Evolutionary conservation across 2,329 filamentous ascomycete species (phyloP).

Genomic region (Fusarium sp.): DNA sequence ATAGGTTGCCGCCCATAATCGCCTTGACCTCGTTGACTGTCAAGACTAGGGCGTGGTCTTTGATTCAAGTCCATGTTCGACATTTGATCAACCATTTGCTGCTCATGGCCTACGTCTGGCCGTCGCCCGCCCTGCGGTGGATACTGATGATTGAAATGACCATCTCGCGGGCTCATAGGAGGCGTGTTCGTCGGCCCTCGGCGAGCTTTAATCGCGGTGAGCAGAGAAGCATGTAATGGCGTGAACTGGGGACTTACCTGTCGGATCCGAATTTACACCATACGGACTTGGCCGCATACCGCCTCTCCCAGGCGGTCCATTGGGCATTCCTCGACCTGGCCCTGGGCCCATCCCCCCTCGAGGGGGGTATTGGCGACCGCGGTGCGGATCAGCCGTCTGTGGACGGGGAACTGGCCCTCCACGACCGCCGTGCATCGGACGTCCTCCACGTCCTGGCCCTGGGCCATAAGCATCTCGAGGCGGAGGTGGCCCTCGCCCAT

Average conservation of each 20-base stretch:
- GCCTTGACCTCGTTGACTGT: conserved; percentile 47
- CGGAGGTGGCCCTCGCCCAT: conserved; percentile 60
- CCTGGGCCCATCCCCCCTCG: conserved; percentile 53
- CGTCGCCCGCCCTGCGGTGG: conserved; percentile 40
- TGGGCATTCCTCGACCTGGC: conserved; percentile 45
- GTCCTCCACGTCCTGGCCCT: conserved; percentile 59
- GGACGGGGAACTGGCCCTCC: conserved; percentile 63
- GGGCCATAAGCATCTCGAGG: conserved; percentile 63
- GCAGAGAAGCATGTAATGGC: conserved; percentile 15
- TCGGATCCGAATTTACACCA: conserved; percentile 60
- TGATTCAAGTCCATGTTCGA: conserved; percentile 56
- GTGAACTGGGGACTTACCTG: conserved; percentile 52
- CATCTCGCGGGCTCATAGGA: conserved; percentile 49
- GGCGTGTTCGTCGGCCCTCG: conserved; percentile 53
- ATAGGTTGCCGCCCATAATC: conserved; percentile 48
- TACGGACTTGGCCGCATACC: conserved; percentile 60
- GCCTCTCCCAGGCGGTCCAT: conserved; percentile 54
- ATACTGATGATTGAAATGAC: conserved; percentile 46
- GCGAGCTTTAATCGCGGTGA: conserved; percentile 46
- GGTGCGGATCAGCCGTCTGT: conserved; percentile 56
- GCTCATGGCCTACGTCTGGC: conserved; percentile 47
- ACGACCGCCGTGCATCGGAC: conserved; percentile 60
- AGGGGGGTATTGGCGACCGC: conserved; percentile 57
- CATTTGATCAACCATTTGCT: conserved; percentile 55
- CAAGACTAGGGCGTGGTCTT: conserved; percentile 45